phyloP scores from a whole-genome alignment of 345 rosid genomes.

The Raphanus sativus region DNA sequence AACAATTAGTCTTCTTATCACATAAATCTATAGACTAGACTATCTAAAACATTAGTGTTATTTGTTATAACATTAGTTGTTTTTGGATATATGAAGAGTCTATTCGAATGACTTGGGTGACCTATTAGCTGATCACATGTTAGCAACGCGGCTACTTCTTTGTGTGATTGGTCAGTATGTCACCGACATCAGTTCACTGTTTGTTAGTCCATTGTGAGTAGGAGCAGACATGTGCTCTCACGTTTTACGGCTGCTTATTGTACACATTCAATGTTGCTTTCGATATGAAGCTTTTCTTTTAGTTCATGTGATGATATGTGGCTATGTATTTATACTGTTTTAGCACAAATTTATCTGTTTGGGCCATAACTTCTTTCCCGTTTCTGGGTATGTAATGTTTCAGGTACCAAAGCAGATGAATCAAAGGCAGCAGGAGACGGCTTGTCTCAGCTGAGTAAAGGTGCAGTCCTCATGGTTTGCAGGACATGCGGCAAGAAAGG shows the following conservation, averaged over 20 bases:
- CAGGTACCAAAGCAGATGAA: constrained; percentile 78
- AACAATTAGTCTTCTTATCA: not conserved
- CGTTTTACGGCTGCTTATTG: constrained; percentile 6
- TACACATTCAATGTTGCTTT: not conserved
- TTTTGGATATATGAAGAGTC: not conserved
- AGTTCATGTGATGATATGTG: not conserved
- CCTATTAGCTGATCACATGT: constrained; percentile 37
- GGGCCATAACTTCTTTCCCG: too few species aligned
- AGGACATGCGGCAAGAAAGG: constrained; percentile 88
- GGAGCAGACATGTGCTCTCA: constrained; percentile 14
- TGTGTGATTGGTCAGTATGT: constrained; percentile 37
- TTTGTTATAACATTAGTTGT: not conserved
- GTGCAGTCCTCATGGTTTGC: constrained; percentile 84
- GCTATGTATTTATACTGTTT: too few species aligned
- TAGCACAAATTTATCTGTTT: too few species aligned
- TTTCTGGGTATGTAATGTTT: not conserved
- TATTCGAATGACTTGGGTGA: constrained; percentile 15
- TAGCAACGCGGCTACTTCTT: constrained; percentile 21
- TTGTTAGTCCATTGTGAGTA: constrained; percentile 23
- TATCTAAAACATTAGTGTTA: not conserved
- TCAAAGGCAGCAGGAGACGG: constrained; percentile 54
- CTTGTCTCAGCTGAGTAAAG: constrained; percentile 66
- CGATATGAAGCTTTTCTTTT: not conserved
- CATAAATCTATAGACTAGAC: not conserved
- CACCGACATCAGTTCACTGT: constrained; percentile 26